Conservation (phyloP, 2,329 filamentous ascomycete genomes). For the Alternaria brassicicola region DNA sequence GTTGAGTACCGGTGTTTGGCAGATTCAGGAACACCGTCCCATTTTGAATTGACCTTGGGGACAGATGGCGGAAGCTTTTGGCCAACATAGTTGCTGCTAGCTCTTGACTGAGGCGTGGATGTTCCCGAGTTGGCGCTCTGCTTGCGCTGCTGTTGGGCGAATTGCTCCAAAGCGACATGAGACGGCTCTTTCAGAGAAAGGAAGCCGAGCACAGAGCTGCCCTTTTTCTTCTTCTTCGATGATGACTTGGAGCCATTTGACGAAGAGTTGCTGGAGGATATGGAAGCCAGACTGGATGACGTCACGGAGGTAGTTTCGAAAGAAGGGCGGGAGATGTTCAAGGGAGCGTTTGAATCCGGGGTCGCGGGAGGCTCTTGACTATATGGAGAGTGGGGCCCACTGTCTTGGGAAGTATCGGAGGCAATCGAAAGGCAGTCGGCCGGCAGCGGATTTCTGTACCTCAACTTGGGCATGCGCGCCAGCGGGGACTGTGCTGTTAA, state of each 20-base stretch:
- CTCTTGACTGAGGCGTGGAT: constrained; percentile 17
- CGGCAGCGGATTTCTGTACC: constrained; percentile 42
- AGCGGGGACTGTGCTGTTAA: constrained; percentile 34
- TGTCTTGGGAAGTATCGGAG: constrained; percentile 7
- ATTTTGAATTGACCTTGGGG: constrained; percentile 61
- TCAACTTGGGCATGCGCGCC: constrained; percentile 44
- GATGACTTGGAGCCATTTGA: constrained; percentile 36
- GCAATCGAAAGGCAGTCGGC: constrained; percentile 28
- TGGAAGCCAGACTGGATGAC: constrained; percentile 44
- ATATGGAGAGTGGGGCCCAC: constrained; percentile 8
- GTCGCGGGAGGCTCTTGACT: constrained; percentile 12
- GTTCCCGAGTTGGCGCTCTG: constrained; percentile 38
- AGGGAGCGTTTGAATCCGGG: constrained; percentile 14
- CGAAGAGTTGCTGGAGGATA: constrained; percentile 30
- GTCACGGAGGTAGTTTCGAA: constrained; percentile 29
- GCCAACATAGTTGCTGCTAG: constrained; percentile 35
- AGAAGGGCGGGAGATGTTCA: constrained; percentile 16
- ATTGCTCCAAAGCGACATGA: constrained; percentile 54
- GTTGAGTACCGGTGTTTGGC: constrained; percentile 38
- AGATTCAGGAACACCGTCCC: constrained; percentile 58
- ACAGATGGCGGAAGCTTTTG: constrained; percentile 56
- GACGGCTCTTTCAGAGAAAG: constrained; percentile 58
- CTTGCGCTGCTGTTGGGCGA: constrained; percentile 53
- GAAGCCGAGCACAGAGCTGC: constrained; percentile 52
- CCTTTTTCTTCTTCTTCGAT: constrained; percentile 44